phyloP scores from a whole-genome alignment of 2,329 filamentous ascomycete species.

The Xylariaceae sp. region DNA sequence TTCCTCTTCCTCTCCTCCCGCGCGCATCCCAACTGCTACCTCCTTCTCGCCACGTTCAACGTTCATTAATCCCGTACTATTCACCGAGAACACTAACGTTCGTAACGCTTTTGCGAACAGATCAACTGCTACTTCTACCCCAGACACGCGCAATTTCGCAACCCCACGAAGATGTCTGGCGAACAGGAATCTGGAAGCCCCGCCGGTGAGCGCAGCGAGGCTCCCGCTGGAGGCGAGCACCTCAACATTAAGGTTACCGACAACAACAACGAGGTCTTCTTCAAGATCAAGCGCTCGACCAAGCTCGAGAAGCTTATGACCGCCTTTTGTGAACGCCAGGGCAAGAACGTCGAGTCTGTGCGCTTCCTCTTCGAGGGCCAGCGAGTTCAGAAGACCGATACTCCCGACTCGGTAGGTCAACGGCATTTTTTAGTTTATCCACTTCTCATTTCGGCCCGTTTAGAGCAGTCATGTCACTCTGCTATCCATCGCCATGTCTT shows the following conservation, averaged over 20 bases:
- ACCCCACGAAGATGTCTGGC: constrained; percentile 40
- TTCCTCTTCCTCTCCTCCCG: background rate
- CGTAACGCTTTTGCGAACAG: background rate
- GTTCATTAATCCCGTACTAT: background rate
- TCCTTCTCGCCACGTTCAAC: constrained; percentile 27
- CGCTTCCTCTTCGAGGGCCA: constrained; percentile 96
- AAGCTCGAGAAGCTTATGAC: constrained; percentile 97
- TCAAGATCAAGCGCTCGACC: constrained; percentile 98
- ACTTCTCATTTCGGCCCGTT: background rate
- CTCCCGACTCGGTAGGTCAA: constrained; percentile 79
- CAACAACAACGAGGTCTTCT: constrained; percentile 99
- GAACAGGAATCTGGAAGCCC: constrained; percentile 49
- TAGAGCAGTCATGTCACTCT: background rate
- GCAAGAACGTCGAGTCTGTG: constrained; percentile 77
- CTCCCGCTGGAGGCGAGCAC: constrained; percentile 59
- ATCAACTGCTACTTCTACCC: background rate
- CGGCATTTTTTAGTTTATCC: background rate
- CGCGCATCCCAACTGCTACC: background rate
- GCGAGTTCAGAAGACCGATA: constrained; percentile 82
- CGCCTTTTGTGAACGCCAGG: constrained; percentile 94
- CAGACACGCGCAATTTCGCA: background rate
- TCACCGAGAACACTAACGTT: too few relatives aligned
- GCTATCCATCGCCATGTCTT: background rate
- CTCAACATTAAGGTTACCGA: constrained; percentile 99
- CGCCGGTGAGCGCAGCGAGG: constrained; percentile 36